These are phyloP conservation scores for Dichotomocladium elegans DNA, from an alignment of 371 early-diverging fungal species.

Conservation along the genomic window DNA sequence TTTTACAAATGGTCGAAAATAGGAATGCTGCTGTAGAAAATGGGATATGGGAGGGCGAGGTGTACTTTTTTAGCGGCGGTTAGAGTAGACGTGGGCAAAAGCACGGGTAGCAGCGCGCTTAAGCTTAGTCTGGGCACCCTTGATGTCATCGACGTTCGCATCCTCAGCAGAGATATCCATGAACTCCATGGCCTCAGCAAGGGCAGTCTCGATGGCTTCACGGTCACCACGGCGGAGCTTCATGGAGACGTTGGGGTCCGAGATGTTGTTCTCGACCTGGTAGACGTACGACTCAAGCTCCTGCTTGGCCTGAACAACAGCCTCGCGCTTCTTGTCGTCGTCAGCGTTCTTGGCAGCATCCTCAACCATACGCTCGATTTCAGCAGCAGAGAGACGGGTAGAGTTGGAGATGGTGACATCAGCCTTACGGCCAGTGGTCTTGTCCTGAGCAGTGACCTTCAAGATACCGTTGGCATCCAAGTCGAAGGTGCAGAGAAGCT, in stretches of 20 bases:
- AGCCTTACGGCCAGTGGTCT: constrained; percentile 84
- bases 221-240: constrained; percentile 78
- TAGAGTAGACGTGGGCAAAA: constrained; percentile 64
- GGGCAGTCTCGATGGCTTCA: constrained; percentile 84
- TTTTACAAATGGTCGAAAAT: background rate
- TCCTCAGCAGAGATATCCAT: constrained; percentile 78
- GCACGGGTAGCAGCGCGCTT: constrained; percentile 81
- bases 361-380: constrained; percentile 87
- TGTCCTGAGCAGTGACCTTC: constrained; percentile 91
- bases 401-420: constrained; percentile 93
- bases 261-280: constrained; percentile 80
- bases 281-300: constrained; percentile 86
- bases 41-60: background rate
- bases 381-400: constrained; percentile 84
- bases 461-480: constrained; percentile 94
- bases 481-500: constrained; percentile 93
- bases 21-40: background rate
- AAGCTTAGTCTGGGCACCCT: constrained; percentile 88
- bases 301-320: constrained; percentile 81
- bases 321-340: constrained; percentile 78
- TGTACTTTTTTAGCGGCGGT: constrained; percentile 34
- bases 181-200: constrained; percentile 82
- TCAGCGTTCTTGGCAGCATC: constrained; percentile 89
- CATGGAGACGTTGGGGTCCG: constrained; percentile 78
- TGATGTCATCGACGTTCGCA: constrained; percentile 82